Base-by-base conservation (phyloP, 2,329 filamentous ascomycete species). In the Exophiala oligosperma region DNA sequence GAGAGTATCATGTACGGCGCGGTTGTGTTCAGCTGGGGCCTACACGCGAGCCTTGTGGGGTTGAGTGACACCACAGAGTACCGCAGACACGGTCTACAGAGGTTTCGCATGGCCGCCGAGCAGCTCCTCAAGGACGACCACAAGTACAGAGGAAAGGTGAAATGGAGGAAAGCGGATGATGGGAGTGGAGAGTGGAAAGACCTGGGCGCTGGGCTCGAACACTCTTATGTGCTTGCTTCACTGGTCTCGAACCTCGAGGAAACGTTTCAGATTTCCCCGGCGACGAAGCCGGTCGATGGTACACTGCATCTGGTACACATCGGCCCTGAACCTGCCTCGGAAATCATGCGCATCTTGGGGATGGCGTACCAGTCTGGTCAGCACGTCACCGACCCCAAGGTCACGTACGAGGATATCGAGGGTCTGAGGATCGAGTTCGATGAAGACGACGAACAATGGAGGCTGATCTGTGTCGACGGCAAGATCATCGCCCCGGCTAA, bases 391-490 rank as follows among this genome's bases (percentile, higher is more conserved):
- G 77, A 85, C 46, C 72, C 79, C 17, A 67, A 71, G 14, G 87
- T 97, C 0, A 80, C 80, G 0, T 97, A 97, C 70, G 83, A 89
- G 17, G 81, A 84, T 54, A 80, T 94, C 5, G 83, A 88, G 1
- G 83, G 83, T 52, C 65, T 96, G 17, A 79, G 76, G 57, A 84
- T 97, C 48, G 80, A 83, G 14, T 85, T 91, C 37, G 62, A 77
- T 1, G 90, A 94, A 68, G 77, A 83, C 14, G 85, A 91, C n/a
- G 78, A 77, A 1, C 78, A 85, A 52, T 97, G 92, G 92, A 81
- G 93, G 60, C 85, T 92, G 68, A 83, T 96, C 12, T 97, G 93
- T 71, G 80, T 97, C n/a, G 93, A 97, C 72, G 93, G 93, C 2
- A 91, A 88, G 53, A 95, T 96, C 67, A 84, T 97, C 2, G 81